Conservation (phyloP, 768 basidiomycete species). For the Leccinum uliginosum region DNA sequence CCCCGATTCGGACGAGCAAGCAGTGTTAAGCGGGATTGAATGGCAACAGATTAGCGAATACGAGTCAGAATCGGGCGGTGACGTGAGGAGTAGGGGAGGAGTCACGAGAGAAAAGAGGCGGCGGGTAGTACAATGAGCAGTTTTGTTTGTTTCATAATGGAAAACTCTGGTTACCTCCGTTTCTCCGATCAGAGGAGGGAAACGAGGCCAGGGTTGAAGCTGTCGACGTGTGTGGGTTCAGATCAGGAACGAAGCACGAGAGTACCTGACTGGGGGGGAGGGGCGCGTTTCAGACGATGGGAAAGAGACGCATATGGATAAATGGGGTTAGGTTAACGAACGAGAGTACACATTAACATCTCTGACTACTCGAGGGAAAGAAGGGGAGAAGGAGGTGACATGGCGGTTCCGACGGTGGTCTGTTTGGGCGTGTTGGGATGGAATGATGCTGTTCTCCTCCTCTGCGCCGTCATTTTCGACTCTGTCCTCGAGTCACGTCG, state of each 20-base stretch:
- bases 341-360: too few relatives aligned
- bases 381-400: background rate
- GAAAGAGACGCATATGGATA: slow-evolving; percentile 11
- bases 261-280: background rate
- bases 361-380: too few relatives aligned
- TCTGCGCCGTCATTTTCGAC: slow-evolving; percentile 21
- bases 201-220: background rate
- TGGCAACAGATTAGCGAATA: background rate
- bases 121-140: background rate
- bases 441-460: too few relatives aligned
- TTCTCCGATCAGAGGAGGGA: slow-evolving; percentile 10
- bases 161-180: slow-evolving; percentile 20
- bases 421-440: slow-evolving; percentile 14
- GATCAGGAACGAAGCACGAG: slow-evolving; percentile 16
- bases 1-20: background rate
- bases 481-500: slow-evolving; percentile 2
- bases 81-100: background rate
- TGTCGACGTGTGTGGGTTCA: background rate
- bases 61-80: background rate
- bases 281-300: background rate
- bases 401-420: slow-evolving; percentile 28
- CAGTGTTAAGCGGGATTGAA: background rate
- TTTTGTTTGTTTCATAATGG: slow-evolving; percentile 5
- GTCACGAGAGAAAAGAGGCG: background rate
- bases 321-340: slow-evolving; percentile 7